Conservation (phyloP, 2,329 filamentous ascomycete genomes). For the Zelopaecilomyces penicillatus region DNA sequence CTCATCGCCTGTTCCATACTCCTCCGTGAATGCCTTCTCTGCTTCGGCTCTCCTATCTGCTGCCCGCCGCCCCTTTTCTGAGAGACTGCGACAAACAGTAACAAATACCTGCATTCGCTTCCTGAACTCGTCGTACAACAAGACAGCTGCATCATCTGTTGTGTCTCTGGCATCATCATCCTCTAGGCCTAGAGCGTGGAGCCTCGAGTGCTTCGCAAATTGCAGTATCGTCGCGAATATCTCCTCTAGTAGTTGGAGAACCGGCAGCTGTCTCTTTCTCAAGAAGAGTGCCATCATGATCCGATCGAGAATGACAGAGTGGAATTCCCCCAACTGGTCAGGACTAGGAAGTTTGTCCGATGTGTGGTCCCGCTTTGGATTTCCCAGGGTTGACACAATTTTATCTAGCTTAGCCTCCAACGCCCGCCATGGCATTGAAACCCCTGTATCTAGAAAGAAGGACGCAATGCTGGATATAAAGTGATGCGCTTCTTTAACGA, state of each 20-base stretch:
- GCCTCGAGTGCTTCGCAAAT: slow-evolving; percentile 50
- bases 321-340: slow-evolving; percentile 57
- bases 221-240: slow-evolving; percentile 65
- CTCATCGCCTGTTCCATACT: slow-evolving; percentile 31
- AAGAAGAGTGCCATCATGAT: slow-evolving; percentile 69
- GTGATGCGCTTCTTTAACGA: slow-evolving; percentile 70
- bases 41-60: slow-evolving; percentile 21
- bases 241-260: slow-evolving; percentile 65
- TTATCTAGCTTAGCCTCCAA: slow-evolving; percentile 60
- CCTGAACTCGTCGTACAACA: slow-evolving; percentile 56
- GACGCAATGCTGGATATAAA: slow-evolving; percentile 65
- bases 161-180: slow-evolving; percentile 10
- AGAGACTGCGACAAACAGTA: slow-evolving; percentile 59
- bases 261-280: slow-evolving; percentile 64
- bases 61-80: slow-evolving; percentile 48
- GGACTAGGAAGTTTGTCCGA: slow-evolving; percentile 41
- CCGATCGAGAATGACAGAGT: slow-evolving; percentile 64
- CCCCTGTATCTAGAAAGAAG: slow-evolving; percentile 74
- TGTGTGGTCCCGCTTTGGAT: slow-evolving; percentile 29
- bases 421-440: slow-evolving; percentile 61
- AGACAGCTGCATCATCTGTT: slow-evolving; percentile 20
- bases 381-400: slow-evolving; percentile 50
- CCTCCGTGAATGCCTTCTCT: slow-evolving; percentile 25
- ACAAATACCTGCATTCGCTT: slow-evolving; percentile 70
- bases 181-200: slow-evolving; percentile 25